Conservation (phyloP, 164 flowering plant species). For the Hamamelis virginiana region DNA sequence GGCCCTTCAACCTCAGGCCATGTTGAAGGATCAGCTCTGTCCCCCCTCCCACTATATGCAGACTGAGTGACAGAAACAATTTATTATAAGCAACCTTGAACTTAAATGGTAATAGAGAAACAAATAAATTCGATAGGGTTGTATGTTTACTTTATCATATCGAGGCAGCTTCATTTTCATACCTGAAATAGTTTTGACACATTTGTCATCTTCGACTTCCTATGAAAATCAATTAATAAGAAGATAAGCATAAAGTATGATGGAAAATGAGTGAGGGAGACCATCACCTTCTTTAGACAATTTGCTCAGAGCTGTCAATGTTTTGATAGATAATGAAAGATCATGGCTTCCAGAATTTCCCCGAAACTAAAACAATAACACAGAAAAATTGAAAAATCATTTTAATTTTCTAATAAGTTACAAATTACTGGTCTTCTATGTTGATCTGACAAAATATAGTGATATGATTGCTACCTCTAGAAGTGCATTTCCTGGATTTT, state of each 20-base stretch:
- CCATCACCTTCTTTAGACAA: constrained; percentile 74
- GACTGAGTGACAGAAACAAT: constrained; percentile 49
- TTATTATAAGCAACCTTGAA: constrained; percentile 16
- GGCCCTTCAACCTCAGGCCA: constrained; percentile 99
- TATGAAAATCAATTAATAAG: background rate
- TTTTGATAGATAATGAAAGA: constrained; percentile 71
- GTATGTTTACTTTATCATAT: constrained; percentile 75
- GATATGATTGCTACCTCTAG: constrained; percentile 59
- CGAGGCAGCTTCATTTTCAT: constrained; percentile 90
- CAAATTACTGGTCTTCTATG: background rate
- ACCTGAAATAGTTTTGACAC: constrained; percentile 43
- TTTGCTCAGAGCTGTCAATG: constrained; percentile 54
- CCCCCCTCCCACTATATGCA: constrained; percentile 85
- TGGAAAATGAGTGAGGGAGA: background rate
- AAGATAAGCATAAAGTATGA: background rate
- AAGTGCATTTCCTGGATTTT: constrained; percentile 80
- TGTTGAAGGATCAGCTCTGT: constrained; percentile 78
- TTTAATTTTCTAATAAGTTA: constrained; percentile 1
- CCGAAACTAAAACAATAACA: constrained; percentile 52
- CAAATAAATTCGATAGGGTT: background rate
- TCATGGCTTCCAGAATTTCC: constrained; percentile 99
- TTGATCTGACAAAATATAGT: background rate
- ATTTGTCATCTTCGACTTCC: background rate
- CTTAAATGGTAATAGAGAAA: background rate
- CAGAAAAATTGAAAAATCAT: background rate